Evolutionary conservation across 139 green algal genomes (phyloP).

Genomic region (Ettlia oleoabundans): DNA sequence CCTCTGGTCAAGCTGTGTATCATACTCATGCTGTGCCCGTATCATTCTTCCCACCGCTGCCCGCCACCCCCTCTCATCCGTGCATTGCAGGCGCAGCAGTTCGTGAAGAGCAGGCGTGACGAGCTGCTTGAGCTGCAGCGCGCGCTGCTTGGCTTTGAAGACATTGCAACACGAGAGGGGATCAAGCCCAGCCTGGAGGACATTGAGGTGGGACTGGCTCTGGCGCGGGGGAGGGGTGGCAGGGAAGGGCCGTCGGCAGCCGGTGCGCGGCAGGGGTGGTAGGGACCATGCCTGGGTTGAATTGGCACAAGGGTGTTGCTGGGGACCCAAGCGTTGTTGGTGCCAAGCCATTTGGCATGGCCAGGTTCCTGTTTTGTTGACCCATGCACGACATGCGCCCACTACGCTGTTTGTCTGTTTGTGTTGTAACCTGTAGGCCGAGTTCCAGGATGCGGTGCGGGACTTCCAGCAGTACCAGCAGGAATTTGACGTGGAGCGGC

Average conservation of each 20-base stretch:
- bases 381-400: no score
- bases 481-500: slow-evolving; percentile 47
- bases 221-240: no score
- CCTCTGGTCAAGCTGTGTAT: no score
- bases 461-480: slow-evolving; percentile 31
- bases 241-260: background rate
- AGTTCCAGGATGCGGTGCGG: slow-evolving; percentile 21
- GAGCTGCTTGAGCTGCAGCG: slow-evolving; percentile 41
- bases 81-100: slow-evolving; percentile 23
- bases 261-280: background rate
- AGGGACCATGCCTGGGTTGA: background rate
- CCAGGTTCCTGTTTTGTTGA: background rate
- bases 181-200: slow-evolving; percentile 32
- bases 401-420: no score
- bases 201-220: slow-evolving; percentile 22
- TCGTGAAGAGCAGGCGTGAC: slow-evolving; percentile 23
- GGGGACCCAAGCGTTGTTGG: background rate
- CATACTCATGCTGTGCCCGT: no score
- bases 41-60: no score
- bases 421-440: slow-evolving; percentile 36
- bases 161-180: slow-evolving; percentile 45
- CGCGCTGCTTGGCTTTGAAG: slow-evolving; percentile 41
- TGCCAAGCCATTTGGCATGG: no score
- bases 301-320: background rate
- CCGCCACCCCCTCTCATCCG: no score